Evolutionary conservation across 441 rosid genomes (phyloP), one percentile per base, ranked within the genome.

Genomic region (Erodium chrysanthum): DNA sequence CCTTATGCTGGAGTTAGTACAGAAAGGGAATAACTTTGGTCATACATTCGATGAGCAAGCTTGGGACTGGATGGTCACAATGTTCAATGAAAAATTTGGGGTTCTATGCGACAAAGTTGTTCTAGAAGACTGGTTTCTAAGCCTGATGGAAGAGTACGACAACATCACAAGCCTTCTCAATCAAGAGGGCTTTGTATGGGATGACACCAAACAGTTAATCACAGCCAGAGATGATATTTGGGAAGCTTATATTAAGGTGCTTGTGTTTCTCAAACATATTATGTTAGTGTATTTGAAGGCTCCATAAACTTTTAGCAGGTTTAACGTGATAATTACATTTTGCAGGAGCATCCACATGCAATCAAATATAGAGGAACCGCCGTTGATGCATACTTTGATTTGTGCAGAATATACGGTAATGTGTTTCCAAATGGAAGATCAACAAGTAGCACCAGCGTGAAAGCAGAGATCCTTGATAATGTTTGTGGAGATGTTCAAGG

Each of bases 41-140:
- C 90, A 88, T 77, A 90, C 92, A 56, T 90, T 87, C 79, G 88
- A 66, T 75, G 90, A 88, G 72, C 94, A 85, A 70, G 96, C 98
- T 0, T 92, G 98, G 98, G 81, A 65, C 18, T 89, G 86, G 52
- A 92, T 92, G 96, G 82, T 87, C 0, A 18, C 63, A 1, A 71
- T 82, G 54, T 90, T 92, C 85, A 90, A 87, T 76, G 76, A 85
- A 2, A 83, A 88, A 61, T 92, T 90, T 74, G 88, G 80, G 9
- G 86, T 91, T 52, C 92, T 86, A 64, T 90, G 85, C 29, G 96
- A 90, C 69, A 88, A 88, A 74, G 96, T 87, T 75, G 91, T 86
- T 48, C 77, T 88, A 66, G 88, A 90, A 73, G 73, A 78, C 73
- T 89, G 92, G 8, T 92, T 90, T 66, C 81, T 92, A 0, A 85